Conservation (phyloP, 371 early-diverging fungal species). For the Apophysomyces sp. region DNA sequence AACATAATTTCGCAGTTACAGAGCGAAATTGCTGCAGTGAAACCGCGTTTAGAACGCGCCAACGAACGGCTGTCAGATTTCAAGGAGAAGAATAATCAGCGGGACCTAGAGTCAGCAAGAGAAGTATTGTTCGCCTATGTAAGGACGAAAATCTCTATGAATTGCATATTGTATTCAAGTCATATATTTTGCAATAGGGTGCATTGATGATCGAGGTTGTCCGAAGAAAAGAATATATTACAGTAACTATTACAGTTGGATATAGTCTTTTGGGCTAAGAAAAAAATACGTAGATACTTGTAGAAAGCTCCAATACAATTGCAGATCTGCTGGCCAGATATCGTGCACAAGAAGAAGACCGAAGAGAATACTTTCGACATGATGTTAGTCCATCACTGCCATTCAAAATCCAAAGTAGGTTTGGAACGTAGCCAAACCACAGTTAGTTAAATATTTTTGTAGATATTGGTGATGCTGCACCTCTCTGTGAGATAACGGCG, state of each 20-base stretch:
- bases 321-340: constrained; percentile 65
- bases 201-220: constrained; percentile 70
- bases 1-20: constrained; percentile 47
- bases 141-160: constrained; percentile 1
- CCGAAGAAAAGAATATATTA: constrained; percentile 66
- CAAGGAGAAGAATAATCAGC: constrained; percentile 14
- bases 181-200: constrained; percentile 34
- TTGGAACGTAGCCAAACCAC: background rate
- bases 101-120: constrained; percentile 24
- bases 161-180: background rate
- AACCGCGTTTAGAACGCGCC: constrained; percentile 30
- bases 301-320: constrained; percentile 56
- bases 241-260: constrained; percentile 24
- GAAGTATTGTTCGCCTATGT: constrained; percentile 41
- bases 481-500: constrained; percentile 68
- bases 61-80: constrained; percentile 22
- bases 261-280: background rate
- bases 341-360: constrained; percentile 56
- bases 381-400: constrained; percentile 62
- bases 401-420: constrained; percentile 46
- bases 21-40: constrained; percentile 42
- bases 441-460: background rate
- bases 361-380: constrained; percentile 62
- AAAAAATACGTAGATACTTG: constrained; percentile 32
- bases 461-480: constrained; percentile 52